These are phyloP conservation scores for Pseudozyma sp. DNA, from an alignment of 1,284 basidiomycete genomes.

Conservation along the genomic window DNA sequence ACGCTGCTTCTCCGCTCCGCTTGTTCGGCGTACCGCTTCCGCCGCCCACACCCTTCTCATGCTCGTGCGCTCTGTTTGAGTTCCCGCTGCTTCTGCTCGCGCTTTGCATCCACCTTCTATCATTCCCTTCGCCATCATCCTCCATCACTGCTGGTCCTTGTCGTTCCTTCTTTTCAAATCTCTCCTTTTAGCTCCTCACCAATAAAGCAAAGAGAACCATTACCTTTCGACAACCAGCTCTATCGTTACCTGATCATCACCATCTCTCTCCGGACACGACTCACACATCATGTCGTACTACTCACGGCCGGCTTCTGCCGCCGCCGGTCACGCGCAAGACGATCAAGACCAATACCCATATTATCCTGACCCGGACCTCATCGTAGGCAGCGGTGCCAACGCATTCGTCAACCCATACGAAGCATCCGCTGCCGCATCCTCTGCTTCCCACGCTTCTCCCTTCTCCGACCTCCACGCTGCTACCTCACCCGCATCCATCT, in stretches of 20 bases:
- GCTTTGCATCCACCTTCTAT: not conserved
- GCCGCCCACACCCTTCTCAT: no score
- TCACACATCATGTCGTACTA: slow-evolving; percentile 28
- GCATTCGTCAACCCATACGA: slow-evolving; percentile 37
- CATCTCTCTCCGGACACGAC: not conserved
- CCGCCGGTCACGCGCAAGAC: slow-evolving; percentile 25
- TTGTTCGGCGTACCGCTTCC: no score
- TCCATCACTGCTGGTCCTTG: not conserved
- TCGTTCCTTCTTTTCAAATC: not conserved
- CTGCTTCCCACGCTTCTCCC: slow-evolving; percentile 19
- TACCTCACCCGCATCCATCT: slow-evolving; percentile 11
- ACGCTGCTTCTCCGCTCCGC: slow-evolving; percentile 8
- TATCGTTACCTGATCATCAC: not conserved
- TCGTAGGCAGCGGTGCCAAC: slow-evolving; percentile 25
- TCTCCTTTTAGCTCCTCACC: not conserved
- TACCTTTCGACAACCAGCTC: not conserved
- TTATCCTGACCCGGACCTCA: slow-evolving; percentile 46
- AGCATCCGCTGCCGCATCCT: slow-evolving; percentile 2
- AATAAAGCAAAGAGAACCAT: not conserved
- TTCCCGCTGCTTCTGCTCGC: not conserved
- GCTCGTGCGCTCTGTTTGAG: slow-evolving; percentile 5
- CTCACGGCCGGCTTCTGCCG: slow-evolving; percentile 29
- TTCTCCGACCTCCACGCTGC: slow-evolving; percentile 25
- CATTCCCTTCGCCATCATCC: slow-evolving; percentile 8
- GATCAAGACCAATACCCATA: slow-evolving; percentile 41